These are phyloP conservation scores for Zychaea mexicana DNA, from an alignment of 371 early-diverging fungal species.

Conservation along the genomic window DNA sequence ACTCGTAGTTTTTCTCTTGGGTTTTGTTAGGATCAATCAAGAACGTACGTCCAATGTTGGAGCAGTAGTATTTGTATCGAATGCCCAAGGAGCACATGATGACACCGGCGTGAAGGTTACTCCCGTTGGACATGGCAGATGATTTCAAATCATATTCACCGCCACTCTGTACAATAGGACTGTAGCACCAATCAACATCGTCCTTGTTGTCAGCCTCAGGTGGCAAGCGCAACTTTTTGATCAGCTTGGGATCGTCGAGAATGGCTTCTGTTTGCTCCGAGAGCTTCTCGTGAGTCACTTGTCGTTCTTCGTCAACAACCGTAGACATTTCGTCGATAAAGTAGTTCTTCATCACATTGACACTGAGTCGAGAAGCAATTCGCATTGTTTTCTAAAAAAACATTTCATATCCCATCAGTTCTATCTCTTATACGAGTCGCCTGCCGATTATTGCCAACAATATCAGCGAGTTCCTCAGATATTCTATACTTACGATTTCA, in stretches of 20 bases:
- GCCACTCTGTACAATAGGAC: constrained; percentile 97
- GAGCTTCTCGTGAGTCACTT: constrained; percentile 88
- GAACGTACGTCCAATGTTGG: constrained; percentile 92
- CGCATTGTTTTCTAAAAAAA: constrained; percentile 68
- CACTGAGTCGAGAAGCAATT: constrained; percentile 75
- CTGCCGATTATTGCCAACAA: no score
- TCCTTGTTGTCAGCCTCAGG: constrained; percentile 58
- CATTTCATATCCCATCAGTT: no score
- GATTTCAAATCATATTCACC: constrained; percentile 89
- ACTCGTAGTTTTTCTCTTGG: constrained; percentile 91
- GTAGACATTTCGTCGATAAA: constrained; percentile 84
- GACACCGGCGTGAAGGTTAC: constrained; percentile 81
- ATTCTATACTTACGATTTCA: constrained; percentile 69
- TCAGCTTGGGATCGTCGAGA: constrained; percentile 70
- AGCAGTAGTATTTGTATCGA: constrained; percentile 93
- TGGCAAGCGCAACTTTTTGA: constrained; percentile 67
- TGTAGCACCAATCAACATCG: constrained; percentile 90
- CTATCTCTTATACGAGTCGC: no score
- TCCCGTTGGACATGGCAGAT: constrained; percentile 75
- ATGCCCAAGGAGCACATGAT: constrained; percentile 93
- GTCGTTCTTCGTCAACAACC: constrained; percentile 87
- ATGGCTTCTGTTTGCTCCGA: constrained; percentile 74
- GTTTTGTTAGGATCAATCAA: constrained; percentile 89
- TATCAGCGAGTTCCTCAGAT: background rate
- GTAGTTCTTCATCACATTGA: constrained; percentile 81